These are phyloP conservation scores for Plantago rigida DNA, from an alignment of 305 asterid genomes.

Conservation along the genomic window DNA sequence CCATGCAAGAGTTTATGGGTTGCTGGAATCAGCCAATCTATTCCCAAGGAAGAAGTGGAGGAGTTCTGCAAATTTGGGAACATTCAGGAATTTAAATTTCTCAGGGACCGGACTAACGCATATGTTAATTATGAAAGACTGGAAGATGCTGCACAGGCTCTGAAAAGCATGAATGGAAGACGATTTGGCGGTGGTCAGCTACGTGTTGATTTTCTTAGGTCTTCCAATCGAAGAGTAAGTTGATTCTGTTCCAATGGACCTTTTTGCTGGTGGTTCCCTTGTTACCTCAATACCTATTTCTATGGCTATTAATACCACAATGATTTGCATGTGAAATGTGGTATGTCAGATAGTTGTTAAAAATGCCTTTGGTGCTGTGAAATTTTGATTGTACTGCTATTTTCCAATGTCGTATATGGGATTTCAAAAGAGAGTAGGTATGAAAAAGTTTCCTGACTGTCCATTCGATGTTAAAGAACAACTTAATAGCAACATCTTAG, in stretches of 20 bases:
- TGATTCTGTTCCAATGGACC: conserved; percentile 4
- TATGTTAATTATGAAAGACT: conserved; percentile 60
- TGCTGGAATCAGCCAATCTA: conserved; percentile 71
- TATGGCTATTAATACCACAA: conserved; percentile 3
- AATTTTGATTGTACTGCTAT: background rate
- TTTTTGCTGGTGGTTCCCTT: conserved; percentile 15
- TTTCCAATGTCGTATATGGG: background rate
- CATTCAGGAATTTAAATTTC: conserved; percentile 73
- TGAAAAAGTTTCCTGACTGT: background rate
- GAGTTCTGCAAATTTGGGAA: conserved; percentile 72
- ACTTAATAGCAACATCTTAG: background rate
- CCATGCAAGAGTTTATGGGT: conserved; percentile 97
- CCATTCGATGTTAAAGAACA: background rate
- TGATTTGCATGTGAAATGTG: background rate
- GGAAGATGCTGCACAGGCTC: conserved; percentile 82
- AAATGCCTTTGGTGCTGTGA: background rate
- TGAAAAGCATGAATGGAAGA: conserved; percentile 69
- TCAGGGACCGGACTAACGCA: conserved; percentile 72
- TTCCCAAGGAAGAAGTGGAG: conserved; percentile 72
- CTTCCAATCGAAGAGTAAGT: conserved; percentile 83
- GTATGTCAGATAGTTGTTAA: background rate
- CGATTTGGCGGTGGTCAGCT: conserved; percentile 58
- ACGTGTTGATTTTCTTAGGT: conserved; percentile 91
- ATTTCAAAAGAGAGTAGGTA: too few species aligned
- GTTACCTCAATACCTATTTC: conserved; percentile 3